phyloP scores from a whole-genome alignment of 2,329 filamentous ascomycete genomes.

The Phialophora verrucosa region DNA sequence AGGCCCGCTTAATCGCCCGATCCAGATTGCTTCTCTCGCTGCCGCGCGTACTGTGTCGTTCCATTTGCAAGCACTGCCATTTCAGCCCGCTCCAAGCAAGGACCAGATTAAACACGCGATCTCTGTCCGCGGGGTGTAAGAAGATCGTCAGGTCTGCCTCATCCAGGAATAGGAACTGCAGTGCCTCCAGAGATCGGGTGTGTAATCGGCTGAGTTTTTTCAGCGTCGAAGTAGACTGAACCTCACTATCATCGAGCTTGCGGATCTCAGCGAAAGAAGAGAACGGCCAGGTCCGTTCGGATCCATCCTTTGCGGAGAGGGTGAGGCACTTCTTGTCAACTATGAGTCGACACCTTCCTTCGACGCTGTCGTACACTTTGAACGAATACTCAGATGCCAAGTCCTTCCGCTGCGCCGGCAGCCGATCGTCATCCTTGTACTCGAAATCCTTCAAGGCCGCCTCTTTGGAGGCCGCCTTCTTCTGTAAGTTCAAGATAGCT shows the following conservation, averaged over 20 bases:
- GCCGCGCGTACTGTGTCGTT: conserved; percentile 25
- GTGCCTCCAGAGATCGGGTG: conserved; percentile 18
- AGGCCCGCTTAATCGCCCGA: conserved; percentile 28
- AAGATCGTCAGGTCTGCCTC: conserved; percentile 24
- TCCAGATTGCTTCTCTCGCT: conserved; percentile 28
- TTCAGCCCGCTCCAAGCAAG: conserved; percentile 38
- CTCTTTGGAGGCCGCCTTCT: conserved; percentile 28
- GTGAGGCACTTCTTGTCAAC: conserved; percentile 21
- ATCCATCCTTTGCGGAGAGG: conserved; percentile 1
- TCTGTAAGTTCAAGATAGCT: conserved; percentile 32
- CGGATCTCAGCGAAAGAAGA: conserved; percentile 29
- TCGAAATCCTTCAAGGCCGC: conserved; percentile 25
- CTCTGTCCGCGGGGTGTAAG: conserved; percentile 33
- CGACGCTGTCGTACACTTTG: conserved; percentile 21
- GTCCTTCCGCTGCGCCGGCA: background rate
- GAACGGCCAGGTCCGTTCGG: conserved; percentile 21
- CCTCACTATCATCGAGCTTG: conserved; percentile 27
- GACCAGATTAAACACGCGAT: conserved; percentile 40
- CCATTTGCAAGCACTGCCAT: conserved; percentile 38
- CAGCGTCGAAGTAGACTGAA: conserved; percentile 12
- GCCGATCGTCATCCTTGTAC: conserved; percentile 7
- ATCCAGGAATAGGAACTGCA: conserved; percentile 24
- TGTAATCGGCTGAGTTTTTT: conserved; percentile 28
- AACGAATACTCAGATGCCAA: conserved; percentile 7
- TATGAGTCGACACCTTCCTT: conserved; percentile 14